Conservation (phyloP, 108 stramenopile genomes). For the Cyclotella choctawhatcheeana region DNA sequence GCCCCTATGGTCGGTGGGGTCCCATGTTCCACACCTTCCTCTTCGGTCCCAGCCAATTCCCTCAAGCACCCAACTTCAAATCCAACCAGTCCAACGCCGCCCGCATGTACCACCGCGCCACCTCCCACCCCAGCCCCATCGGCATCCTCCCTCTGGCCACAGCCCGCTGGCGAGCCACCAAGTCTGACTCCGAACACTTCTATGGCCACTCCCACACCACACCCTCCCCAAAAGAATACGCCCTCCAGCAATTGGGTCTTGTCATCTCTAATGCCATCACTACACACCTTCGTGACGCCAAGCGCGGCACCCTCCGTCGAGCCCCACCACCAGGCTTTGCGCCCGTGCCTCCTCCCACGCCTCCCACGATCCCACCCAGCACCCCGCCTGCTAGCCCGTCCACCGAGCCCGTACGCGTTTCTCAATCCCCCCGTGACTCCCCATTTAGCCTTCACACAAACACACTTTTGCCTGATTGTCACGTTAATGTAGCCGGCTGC, state of each 20-base stretch:
- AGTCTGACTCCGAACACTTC: not conserved
- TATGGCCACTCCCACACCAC: conserved; percentile 6
- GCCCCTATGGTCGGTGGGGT: not conserved
- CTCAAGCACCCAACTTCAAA: not conserved
- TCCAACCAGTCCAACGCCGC: not conserved
- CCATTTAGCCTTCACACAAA: no score
- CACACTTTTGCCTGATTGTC: no score
- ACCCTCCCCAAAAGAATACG: conserved; percentile 3
- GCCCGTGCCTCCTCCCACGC: not conserved
- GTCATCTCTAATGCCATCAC: conserved; percentile 1
- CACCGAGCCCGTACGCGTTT: no score
- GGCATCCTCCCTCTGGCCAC: not conserved
- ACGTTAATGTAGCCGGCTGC: no score
- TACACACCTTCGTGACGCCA: not conserved
- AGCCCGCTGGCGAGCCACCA: not conserved
- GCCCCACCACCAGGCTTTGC: no score
- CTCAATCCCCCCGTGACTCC: no score
- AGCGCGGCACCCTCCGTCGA: not conserved
- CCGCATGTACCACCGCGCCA: not conserved
- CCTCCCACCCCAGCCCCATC: not conserved
- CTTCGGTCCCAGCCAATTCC: conserved; percentile 1
- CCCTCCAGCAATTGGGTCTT: not conserved
- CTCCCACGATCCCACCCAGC: not conserved
- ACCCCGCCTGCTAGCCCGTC: no score
- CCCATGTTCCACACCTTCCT: conserved; percentile 9